Conservation (phyloP, 2,329 filamentous ascomycete genomes). For the Penicillium decumbens region DNA sequence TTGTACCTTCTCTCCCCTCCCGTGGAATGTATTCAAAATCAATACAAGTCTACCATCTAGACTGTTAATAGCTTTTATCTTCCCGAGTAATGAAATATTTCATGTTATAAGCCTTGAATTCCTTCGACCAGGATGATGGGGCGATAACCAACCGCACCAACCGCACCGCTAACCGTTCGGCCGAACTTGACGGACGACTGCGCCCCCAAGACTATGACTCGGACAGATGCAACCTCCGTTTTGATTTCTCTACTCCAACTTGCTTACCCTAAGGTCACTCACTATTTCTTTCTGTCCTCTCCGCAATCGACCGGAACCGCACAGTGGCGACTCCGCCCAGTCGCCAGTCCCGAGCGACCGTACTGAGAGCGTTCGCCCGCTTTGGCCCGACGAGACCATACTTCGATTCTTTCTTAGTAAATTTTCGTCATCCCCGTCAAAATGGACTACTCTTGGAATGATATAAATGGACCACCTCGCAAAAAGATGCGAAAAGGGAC, state of each 20-base stretch:
- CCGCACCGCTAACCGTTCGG: constrained; percentile 13
- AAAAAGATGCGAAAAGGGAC: constrained; percentile 45
- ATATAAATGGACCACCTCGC: constrained; percentile 32
- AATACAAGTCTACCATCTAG: neutral
- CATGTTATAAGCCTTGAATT: neutral
- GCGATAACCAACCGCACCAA: neutral
- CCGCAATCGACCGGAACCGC: neutral
- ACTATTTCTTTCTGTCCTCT: neutral
- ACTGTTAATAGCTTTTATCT: neutral
- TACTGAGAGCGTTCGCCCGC: neutral
- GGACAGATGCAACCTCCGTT: neutral
- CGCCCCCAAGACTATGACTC: neutral
- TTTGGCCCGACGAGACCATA: neutral
- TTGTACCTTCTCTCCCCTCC: constrained; percentile 30
- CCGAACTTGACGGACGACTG: constrained; percentile 22
- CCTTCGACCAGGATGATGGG: neutral
- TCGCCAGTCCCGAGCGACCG: neutral
- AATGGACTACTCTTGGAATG: constrained; percentile 22
- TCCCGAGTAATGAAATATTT: neutral
- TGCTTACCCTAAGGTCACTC: neutral
- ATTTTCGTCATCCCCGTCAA: neutral
- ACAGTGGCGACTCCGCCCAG: neutral
- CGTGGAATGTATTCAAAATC: constrained; percentile 23
- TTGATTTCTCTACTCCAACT: neutral
- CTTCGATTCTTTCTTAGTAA: neutral